These are phyloP conservation scores for Globisporangium echinulatum DNA, from an alignment of 352 stramenopile genomes.

Conservation along the genomic window DNA sequence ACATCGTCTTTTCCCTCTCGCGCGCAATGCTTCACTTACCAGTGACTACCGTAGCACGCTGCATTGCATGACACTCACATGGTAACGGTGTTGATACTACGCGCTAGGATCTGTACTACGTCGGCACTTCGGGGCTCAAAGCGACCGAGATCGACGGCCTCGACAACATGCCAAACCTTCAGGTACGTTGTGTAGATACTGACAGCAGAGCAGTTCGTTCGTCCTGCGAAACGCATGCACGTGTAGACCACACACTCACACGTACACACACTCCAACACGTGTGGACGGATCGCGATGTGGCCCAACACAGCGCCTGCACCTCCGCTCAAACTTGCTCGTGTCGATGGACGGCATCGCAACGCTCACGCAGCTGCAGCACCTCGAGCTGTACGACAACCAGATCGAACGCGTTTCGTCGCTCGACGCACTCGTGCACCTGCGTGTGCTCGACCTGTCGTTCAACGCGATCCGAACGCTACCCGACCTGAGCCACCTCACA, in stretches of 20 bases:
- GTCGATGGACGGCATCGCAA: constrained; percentile 71
- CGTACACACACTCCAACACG: neutral
- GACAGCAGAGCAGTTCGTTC: too few relatives aligned
- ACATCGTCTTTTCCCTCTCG: neutral
- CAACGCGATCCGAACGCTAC: constrained; percentile 93
- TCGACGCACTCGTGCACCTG: constrained; percentile 58
- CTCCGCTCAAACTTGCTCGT: constrained; percentile 76
- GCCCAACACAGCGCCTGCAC: constrained; percentile 34
- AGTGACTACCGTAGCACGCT: too few relatives aligned
- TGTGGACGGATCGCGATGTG: too few relatives aligned
- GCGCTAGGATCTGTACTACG: constrained; percentile 70
- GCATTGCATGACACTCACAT: too few relatives aligned
- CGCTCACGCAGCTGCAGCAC: constrained; percentile 73
- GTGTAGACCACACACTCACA: neutral
- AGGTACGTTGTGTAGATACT: constrained; percentile 16
- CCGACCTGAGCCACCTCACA: constrained; percentile 67
- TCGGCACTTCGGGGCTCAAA: constrained; percentile 78
- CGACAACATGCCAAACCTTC: constrained; percentile 37
- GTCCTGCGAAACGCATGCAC: too few relatives aligned
- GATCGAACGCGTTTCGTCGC: constrained; percentile 78
- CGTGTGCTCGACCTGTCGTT: constrained; percentile 95
- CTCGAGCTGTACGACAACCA: constrained; percentile 99
- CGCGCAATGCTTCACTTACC: neutral
- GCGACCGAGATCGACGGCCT: constrained; percentile 59
- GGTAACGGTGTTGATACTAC: too few relatives aligned